phyloP scores from a whole-genome alignment of 2,329 filamentous ascomycete species.

The Ceratocystis ficicola region DNA sequence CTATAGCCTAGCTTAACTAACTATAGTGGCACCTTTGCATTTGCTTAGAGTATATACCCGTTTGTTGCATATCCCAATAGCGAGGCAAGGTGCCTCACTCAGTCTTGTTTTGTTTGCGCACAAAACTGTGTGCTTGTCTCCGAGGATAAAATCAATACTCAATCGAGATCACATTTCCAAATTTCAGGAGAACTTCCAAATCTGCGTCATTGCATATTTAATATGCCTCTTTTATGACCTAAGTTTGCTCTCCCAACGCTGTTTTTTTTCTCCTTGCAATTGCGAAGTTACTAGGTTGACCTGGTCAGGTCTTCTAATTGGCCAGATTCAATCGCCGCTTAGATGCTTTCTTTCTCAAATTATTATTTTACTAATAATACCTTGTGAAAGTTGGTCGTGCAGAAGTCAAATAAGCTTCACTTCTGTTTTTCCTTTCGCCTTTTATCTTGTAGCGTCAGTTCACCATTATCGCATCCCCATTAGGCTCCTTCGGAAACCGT shows the following conservation, averaged over 20 bases:
- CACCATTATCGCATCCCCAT: background rate
- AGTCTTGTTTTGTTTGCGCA: background rate
- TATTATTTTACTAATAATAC: background rate
- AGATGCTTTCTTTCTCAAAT: background rate
- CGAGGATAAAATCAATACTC: background rate
- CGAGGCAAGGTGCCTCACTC: too few species aligned
- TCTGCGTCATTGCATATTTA: background rate
- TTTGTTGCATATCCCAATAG: background rate
- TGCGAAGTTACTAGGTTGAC: background rate
- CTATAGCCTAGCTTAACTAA: background rate
- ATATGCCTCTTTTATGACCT: background rate
- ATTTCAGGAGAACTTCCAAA: background rate
- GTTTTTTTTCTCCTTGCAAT: background rate
- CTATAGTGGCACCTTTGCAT: background rate
- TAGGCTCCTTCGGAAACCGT: background rate
- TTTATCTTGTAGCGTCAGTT: background rate
- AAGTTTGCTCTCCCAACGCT: background rate
- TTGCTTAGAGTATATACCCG: background rate
- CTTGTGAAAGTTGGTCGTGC: constrained; percentile 4
- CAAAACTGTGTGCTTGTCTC: background rate
- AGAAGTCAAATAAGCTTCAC: constrained; percentile 10
- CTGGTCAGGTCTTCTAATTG: background rate
- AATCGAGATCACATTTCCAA: background rate
- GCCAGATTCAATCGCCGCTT: constrained; percentile 14
- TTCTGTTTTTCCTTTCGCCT: background rate